phyloP scores from a whole-genome alignment of 2,329 filamentous ascomycete genomes.

The Colletotrichum chrysophilum region DNA sequence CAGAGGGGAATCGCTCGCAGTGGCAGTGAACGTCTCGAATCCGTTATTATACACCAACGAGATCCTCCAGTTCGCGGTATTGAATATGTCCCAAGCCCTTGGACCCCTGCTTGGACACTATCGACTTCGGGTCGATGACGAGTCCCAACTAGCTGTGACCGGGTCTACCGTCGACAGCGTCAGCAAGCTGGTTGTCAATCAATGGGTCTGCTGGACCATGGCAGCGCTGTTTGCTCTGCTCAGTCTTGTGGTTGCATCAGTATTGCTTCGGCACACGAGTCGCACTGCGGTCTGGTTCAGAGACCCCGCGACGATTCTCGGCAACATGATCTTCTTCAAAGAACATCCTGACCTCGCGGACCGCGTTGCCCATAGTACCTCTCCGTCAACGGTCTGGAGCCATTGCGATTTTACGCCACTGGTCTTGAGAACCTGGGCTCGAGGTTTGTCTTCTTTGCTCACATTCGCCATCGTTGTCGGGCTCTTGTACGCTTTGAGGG shows the following conservation, averaged over 20 bases:
- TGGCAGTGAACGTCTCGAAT: neutral
- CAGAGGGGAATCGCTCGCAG: neutral
- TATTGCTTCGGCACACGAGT: neutral
- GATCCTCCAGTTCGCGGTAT: neutral
- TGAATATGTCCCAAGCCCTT: neutral
- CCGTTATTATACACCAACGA: neutral
- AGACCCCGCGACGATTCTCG: neutral
- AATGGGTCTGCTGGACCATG: neutral
- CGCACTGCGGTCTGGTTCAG: neutral
- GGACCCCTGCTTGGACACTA: neutral
- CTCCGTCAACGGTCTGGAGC: neutral
- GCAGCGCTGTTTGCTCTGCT: neutral
- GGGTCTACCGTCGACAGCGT: neutral
- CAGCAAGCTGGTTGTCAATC: neutral
- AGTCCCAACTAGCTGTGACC: neutral
- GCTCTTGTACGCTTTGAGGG: neutral
- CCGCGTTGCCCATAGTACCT: fast-evolving
- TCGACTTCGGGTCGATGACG: neutral
- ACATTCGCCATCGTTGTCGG: neutral
- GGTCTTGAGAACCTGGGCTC: neutral
- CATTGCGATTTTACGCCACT: neutral
- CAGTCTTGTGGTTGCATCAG: neutral
- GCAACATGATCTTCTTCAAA: neutral
- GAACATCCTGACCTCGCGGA: neutral
- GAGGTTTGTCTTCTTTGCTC: neutral